Evolutionary conservation across 75 land plant species (phyloP).

Genomic region (Pseudotsuga menziesii): DNA sequence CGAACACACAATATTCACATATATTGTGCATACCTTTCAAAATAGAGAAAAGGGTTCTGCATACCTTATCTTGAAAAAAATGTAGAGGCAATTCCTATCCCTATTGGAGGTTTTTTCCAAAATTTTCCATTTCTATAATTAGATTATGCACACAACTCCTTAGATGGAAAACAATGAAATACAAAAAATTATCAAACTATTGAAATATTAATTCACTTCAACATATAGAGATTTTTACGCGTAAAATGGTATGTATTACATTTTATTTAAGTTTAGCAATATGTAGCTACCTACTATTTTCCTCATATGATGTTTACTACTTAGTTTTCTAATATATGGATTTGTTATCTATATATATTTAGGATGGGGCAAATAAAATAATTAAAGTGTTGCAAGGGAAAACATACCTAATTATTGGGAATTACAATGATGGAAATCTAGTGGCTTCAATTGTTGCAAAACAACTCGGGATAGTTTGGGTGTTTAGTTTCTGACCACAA

Average conservation of each 20-base stretch:
- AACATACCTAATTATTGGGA: constrained; percentile 67
- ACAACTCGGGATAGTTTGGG: constrained; percentile 52
- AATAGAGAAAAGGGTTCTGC: constrained; percentile 37
- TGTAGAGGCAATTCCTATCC: constrained; percentile 31
- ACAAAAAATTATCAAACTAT: not conserved
- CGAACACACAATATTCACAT: constrained; percentile 46
- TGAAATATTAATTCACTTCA: not conserved
- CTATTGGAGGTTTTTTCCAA: not conserved
- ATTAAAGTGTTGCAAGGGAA: constrained; percentile 43
- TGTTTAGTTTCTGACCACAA: constrained; percentile 7
- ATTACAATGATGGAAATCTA: constrained; percentile 73
- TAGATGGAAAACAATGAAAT: not conserved
- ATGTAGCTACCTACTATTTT: not conserved
- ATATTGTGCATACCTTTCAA: constrained; percentile 63
- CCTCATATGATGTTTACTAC: not conserved
- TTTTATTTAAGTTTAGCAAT: not conserved
- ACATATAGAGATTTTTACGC: not conserved
- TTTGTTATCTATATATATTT: not conserved
- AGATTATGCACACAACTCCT: not conserved
- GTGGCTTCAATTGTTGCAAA: constrained; percentile 57
- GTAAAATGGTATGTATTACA: not conserved
- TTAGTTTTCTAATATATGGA: not conserved
- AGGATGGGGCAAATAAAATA: constrained; percentile 56
- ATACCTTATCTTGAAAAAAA: constrained; percentile 53
- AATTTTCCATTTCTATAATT: not conserved